Base-by-base conservation (phyloP, 805 yeast species). In the Yamadazyma insecticola region DNA sequence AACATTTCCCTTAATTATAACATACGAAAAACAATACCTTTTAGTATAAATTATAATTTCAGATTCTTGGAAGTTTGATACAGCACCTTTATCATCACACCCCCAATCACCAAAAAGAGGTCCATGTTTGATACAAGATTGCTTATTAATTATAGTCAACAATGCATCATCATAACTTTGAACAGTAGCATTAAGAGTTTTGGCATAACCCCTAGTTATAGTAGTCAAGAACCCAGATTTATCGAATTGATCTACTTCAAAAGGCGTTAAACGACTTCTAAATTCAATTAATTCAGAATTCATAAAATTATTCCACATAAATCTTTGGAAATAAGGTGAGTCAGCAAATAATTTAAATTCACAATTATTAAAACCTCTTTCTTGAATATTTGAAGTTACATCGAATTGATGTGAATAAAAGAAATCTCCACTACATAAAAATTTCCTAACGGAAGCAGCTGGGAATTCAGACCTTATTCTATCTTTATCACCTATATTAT, bases 331-430 rank as follows among this genome's bases (percentile, higher is more conserved):
- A 40, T 66, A 69, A n/a, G 65, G 60, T 11, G 55, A 41, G 49
- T 68, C 60, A 30, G 62, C 47, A 41, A 52, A 30, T 27, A 60
- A 28, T 32, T 35, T 36, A 41, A 49, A 52, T n/a, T 41, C 15
- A 18, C 26, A 36, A 28, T 24, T 25, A 10, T 14, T 16, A 11
- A 57, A 45, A 1, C 74, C 71, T 50, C 95, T 62, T 28, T 75
- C 68, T 57, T 90, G 97, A 39, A 92, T 60, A 8, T 81, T 67
- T 11, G 87, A 81, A 0, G 98, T 90, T 41, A 90, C 59, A 57
- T 92, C 98, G 55, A 88, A 92, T 57, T 88, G 89, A 2, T 86
- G 78, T 32, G 96, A 85, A 60, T 81, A 92, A 57, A 84, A 90
- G 51, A 92, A 92, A 2, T 95, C 85, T 3, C 97, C 97, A 50